Evolutionary conservation across 441 rosid species (phyloP).

Genomic region (Populus hybrid): DNA sequence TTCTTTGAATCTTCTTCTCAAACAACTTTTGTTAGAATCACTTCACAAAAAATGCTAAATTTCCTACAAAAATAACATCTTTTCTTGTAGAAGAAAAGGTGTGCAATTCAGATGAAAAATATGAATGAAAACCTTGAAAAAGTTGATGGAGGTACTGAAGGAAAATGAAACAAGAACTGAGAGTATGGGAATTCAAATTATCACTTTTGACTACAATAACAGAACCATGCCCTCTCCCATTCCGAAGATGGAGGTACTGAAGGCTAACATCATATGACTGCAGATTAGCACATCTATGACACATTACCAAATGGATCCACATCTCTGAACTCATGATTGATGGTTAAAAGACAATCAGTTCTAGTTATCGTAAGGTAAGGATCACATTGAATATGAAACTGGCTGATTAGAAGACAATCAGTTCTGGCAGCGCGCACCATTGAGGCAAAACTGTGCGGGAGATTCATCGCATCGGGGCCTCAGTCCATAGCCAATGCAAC

Average conservation of each 20-base stretch:
- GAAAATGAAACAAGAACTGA: background rate
- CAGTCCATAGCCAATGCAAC: conserved; percentile 18
- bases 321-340: background rate
- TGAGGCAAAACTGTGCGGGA: conserved; percentile 13
- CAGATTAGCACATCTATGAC: background rate
- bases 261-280: background rate
- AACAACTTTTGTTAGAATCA: background rate
- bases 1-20: background rate
- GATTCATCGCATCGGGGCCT: background rate
- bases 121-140: background rate
- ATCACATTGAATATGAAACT: background rate
- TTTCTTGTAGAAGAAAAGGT: background rate
- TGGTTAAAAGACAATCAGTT: background rate
- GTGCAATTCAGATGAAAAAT: background rate
- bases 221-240: background rate
- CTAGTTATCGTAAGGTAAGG: background rate
- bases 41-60: background rate
- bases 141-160: background rate
- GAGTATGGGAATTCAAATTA: background rate
- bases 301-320: background rate
- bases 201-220: background rate
- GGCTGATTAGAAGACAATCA: background rate
- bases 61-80: background rate
- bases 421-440: background rate
- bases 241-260: background rate